Conservation (phyloP, 1,139 yeast genomes). For the Suhomyces guaymorum region DNA sequence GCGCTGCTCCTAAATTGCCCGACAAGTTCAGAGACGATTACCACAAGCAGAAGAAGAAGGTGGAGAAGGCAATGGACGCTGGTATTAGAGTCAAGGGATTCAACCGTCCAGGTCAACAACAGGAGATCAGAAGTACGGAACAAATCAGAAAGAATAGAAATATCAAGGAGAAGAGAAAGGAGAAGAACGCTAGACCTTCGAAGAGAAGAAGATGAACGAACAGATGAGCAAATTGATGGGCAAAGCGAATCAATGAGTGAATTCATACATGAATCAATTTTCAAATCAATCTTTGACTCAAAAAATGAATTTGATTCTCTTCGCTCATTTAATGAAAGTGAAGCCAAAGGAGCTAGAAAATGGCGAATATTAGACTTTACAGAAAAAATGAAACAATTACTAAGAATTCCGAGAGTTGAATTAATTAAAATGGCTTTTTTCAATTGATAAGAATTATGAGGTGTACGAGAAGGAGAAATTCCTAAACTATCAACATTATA, state of each 20-base stretch:
- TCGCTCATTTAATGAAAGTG: too few species aligned
- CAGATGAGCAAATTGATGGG: constrained; percentile 10
- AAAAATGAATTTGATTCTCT: too few species aligned
- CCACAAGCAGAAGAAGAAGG: constrained; percentile 79
- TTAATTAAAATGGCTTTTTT: too few species aligned
- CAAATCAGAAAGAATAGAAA: constrained; percentile 79
- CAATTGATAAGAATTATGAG: too few species aligned
- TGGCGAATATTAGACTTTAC: too few species aligned
- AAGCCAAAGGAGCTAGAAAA: too few species aligned
- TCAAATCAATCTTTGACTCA: background rate
- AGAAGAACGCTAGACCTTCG: constrained; percentile 83
- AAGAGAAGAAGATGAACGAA: constrained; percentile 30
- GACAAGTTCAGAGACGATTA: constrained; percentile 89
- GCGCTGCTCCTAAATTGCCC: constrained; percentile 83
- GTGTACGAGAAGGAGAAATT: too few species aligned
- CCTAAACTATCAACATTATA: too few species aligned
- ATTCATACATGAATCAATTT: too few species aligned
- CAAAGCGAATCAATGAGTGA: background rate
- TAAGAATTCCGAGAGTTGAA: too few species aligned
- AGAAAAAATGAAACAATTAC: too few species aligned
- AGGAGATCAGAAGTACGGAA: constrained; percentile 68
- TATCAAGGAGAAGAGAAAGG: constrained; percentile 67
- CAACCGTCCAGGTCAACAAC: constrained; percentile 48
- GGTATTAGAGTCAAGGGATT: constrained; percentile 78
- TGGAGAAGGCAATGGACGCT: constrained; percentile 73